Conservation (phyloP, 140 eudicot species). For the Anethum foeniculum region DNA sequence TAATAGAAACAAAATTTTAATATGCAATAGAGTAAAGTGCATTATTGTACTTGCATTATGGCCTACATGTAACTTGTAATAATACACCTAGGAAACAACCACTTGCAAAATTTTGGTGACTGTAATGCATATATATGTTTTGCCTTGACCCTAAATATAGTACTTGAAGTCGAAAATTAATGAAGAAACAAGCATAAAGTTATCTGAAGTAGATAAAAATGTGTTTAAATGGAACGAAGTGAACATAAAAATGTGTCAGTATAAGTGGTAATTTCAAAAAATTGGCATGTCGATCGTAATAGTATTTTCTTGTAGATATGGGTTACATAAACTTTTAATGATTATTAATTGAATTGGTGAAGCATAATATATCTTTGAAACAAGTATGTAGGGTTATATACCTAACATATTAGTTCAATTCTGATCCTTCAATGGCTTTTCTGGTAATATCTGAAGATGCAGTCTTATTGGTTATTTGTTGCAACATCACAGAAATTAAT, state of each 20-base stretch:
- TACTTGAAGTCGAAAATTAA: neutral
- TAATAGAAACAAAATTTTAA: neutral
- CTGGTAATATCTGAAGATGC: neutral
- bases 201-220: neutral
- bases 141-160: neutral
- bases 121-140: neutral
- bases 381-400: neutral
- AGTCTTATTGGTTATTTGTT: neutral
- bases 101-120: neutral
- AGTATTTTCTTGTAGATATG: neutral
- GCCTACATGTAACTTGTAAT: neutral
- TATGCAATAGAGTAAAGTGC: neutral
- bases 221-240: neutral
- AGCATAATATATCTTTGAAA: neutral
- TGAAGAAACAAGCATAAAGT: neutral
- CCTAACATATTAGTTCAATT: neutral
- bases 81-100: neutral
- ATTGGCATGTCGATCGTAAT: neutral
- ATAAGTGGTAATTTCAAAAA: neutral
- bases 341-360: neutral
- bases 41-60: neutral
- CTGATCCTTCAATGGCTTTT: neutral
- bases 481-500: neutral
- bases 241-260: neutral
- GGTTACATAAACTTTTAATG: neutral